Evolutionary conservation across 202 grass and related monocot genomes (phyloP).

Genomic region (Setaria italica): DNA sequence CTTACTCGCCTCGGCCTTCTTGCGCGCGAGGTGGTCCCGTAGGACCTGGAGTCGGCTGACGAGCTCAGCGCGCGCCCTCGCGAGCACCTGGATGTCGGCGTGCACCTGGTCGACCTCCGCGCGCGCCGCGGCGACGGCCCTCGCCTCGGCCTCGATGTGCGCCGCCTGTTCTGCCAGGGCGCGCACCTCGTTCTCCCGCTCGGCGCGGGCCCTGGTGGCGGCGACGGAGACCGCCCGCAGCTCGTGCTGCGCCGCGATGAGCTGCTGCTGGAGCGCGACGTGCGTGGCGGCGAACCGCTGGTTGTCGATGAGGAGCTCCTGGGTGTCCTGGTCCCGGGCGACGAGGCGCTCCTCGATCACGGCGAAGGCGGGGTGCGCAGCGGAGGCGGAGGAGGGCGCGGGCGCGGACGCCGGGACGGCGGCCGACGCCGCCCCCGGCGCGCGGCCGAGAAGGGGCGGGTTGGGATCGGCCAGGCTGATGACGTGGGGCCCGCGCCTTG

Average conservation of each 20-base stretch:
- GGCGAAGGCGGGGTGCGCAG: conserved; percentile 30
- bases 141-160: conserved; percentile 69
- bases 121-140: conserved; percentile 49
- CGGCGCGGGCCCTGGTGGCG: conserved; percentile 46
- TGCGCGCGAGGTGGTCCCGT: conserved; percentile 49
- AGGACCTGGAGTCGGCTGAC: conserved; percentile 51
- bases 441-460: conserved; percentile 61
- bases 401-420: not conserved
- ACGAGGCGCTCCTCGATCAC: conserved; percentile 68
- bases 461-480: conserved; percentile 51
- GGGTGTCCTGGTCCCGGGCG: conserved; percentile 64
- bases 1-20: conserved; percentile 54
- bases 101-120: conserved; percentile 62
- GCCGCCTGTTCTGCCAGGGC: conserved; percentile 57
- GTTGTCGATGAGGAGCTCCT: conserved; percentile 82
- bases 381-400: not conserved
- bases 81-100: conserved; percentile 62
- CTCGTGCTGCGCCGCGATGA: conserved; percentile 74
- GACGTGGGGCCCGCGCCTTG: conserved; percentile 63
- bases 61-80: conserved; percentile 54
- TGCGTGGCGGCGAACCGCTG: conserved; percentile 92
- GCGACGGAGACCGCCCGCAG: conserved; percentile 60
- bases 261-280: conserved; percentile 86
- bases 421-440: conserved; percentile 45
- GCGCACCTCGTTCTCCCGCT: conserved; percentile 60